Base-by-base conservation (phyloP, 768 basidiomycete genomes). In the Rhizopogon roseolus region DNA sequence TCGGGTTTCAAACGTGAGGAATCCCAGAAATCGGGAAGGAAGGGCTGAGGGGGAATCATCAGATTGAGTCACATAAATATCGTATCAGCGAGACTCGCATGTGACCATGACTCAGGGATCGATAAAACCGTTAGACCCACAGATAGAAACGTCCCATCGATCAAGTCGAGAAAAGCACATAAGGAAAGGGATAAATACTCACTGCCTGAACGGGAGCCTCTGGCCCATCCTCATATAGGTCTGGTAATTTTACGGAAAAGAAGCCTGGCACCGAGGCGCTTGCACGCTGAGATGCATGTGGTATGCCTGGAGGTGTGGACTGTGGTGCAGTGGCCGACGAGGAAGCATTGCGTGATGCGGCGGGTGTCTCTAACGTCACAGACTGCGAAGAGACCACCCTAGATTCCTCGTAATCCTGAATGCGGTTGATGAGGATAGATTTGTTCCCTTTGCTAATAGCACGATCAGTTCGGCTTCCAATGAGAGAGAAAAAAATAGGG, bases 131-230 rank as follows among this genome's bases (percentile, higher is more conserved):
- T 17, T 25, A 43, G 19, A 38, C 41, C 27, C 40, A 41, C 22
- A n/a, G 34, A 53, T 28, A 16, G 36, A 6, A 43, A 28, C 39
- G 40, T 34, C 46, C 11, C 27, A 41, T 55, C 19, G 37, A 55
- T 41, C 28, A 22, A 54, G 38, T 34, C 6, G 28, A 43, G 4
- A 37, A 11, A 32, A 11, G 51, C 13, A 52, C 45, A n/a, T n/a
- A 42, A 41, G 43, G 51, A 57, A 44, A 25, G 45, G 14, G 36
- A 38, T 38, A 16, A 27, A 16, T 36, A 53, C 86, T 54, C 62
- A 91, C 89, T 50, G 86, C 77, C 68, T 85, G 81, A 28, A 81
- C 73, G 19, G 76, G 75, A 5, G 66, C 58, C 49, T 73, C 72
- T 2, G 74, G 71, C 29, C 65, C 66, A 7, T 76, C 76, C 22